Conservation (phyloP, 345 rosid species). For the Moricandia moricandioides region DNA sequence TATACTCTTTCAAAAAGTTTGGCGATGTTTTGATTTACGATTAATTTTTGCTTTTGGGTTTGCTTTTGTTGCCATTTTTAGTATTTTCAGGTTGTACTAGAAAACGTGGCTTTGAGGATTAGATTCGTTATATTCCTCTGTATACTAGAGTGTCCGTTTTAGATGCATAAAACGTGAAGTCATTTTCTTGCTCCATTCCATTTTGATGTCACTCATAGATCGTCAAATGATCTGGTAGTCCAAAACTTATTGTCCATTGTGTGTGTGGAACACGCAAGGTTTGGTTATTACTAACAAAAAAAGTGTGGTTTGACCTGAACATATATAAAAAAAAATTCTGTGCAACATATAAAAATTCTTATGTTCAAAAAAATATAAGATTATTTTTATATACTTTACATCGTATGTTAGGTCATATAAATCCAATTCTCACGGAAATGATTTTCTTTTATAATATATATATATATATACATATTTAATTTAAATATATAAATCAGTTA, state of each 20-base stretch:
- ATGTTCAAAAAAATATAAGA: neutral
- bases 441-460: neutral
- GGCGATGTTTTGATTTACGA: conserved; percentile 7
- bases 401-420: neutral
- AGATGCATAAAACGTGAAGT: conserved; percentile 21
- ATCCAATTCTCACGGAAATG: neutral
- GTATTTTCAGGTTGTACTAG: conserved; percentile 15
- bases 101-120: conserved; percentile 32
- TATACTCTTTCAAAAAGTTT: conserved; percentile 36
- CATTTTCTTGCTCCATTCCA: conserved; percentile 4
- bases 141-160: conserved; percentile 3
- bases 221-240: neutral
- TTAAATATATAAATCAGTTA: neutral
- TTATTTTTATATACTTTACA: neutral
- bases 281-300: neutral
- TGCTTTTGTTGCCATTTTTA: conserved; percentile 28
- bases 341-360: too few relatives aligned
- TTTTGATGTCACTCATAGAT: conserved; percentile 23
- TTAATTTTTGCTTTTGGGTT: conserved; percentile 3
- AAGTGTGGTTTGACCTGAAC: too few relatives aligned
- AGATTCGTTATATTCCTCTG: conserved; percentile 19
- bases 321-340: too few relatives aligned
- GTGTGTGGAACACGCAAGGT: neutral
- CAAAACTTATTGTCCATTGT: neutral
- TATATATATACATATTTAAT: too few relatives aligned